Evolutionary conservation across 2,329 filamentous ascomycete species (phyloP).

Genomic region (Claviceps spartinae): DNA sequence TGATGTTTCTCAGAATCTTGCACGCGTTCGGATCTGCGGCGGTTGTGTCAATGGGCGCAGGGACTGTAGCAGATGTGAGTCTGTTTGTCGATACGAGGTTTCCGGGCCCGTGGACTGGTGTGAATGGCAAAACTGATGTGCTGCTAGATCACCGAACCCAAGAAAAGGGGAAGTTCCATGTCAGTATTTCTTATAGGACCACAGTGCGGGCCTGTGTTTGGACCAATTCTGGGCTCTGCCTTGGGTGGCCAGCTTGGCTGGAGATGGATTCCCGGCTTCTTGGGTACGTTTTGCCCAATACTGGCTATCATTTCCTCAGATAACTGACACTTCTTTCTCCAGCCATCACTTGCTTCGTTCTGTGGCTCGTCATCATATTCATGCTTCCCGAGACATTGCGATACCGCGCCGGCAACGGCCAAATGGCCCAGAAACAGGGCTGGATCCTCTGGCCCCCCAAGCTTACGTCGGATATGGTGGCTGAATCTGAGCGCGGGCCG

Average conservation of each 20-base stretch:
- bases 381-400: constrained; percentile 32
- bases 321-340: not conserved
- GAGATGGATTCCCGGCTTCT: constrained; percentile 31
- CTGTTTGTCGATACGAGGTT: not conserved
- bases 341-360: constrained; percentile 17
- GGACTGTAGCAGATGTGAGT: constrained; percentile 26
- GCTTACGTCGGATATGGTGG: constrained; percentile 12
- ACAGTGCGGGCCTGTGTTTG: constrained; percentile 29
- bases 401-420: constrained; percentile 28
- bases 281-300: constrained; percentile 8
- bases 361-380: constrained; percentile 17
- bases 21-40: constrained; percentile 29
- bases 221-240: constrained; percentile 27
- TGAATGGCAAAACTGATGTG: not conserved
- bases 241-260: constrained; percentile 22
- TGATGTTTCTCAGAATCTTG: constrained; percentile 26
- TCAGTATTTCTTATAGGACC: constrained; percentile 29
- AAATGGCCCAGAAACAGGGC: constrained; percentile 10
- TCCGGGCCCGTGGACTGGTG: not conserved
- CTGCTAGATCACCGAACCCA: constrained; percentile 19
- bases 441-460: constrained; percentile 12
- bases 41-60: constrained; percentile 28
- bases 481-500: constrained; percentile 13
- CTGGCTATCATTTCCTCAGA: not conserved
- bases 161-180: constrained; percentile 25